Conservation (phyloP, 169 alveolate genomes). For the Plasmodium knowlesi region DNA sequence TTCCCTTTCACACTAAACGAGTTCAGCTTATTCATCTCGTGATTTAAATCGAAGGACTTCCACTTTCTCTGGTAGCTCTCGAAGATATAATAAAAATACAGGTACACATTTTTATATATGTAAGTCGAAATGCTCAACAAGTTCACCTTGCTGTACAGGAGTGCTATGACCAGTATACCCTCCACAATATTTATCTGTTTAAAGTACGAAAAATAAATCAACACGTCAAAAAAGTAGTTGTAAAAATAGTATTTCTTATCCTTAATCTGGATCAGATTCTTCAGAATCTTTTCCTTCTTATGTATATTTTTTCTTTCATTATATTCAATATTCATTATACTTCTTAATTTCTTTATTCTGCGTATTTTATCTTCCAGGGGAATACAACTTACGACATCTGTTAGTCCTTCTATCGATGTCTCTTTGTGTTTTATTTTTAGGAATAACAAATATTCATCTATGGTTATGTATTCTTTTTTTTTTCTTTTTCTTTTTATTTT, state of each 20-base stretch:
- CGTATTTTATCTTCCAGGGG: conserved; percentile 32
- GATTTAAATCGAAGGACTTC: conserved; percentile 26
- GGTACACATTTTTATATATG: conserved; percentile 56
- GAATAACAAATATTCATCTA: conserved; percentile 70
- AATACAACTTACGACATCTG: conserved; percentile 5
- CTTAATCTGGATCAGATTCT: conserved; percentile 7
- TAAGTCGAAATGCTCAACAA: conserved; percentile 21
- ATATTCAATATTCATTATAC: conserved; percentile 30
- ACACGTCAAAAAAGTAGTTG: conserved; percentile 71
- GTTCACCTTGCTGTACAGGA: conserved; percentile 55
- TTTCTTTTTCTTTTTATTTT: not conserved
- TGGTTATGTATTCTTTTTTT: conserved; percentile 9
- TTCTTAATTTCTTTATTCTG: conserved; percentile 37
- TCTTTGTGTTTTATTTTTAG: conserved; percentile 59
- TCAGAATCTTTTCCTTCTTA: conserved; percentile 58
- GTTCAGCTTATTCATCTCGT: conserved; percentile 27
- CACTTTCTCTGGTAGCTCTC: conserved; percentile 56
- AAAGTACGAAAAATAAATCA: conserved; percentile 70
- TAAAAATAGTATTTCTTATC: conserved; percentile 55
- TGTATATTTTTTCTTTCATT: conserved; percentile 35
- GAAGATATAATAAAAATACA: conserved; percentile 53
- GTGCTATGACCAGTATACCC: conserved; percentile 58
- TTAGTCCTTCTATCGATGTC: conserved; percentile 18
- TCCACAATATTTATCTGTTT: conserved; percentile 60
- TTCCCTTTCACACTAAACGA: conserved; percentile 13